These are phyloP conservation scores for Omphalotus guepiniiformis DNA, from an alignment of 768 basidiomycete species.

Conservation along the genomic window DNA sequence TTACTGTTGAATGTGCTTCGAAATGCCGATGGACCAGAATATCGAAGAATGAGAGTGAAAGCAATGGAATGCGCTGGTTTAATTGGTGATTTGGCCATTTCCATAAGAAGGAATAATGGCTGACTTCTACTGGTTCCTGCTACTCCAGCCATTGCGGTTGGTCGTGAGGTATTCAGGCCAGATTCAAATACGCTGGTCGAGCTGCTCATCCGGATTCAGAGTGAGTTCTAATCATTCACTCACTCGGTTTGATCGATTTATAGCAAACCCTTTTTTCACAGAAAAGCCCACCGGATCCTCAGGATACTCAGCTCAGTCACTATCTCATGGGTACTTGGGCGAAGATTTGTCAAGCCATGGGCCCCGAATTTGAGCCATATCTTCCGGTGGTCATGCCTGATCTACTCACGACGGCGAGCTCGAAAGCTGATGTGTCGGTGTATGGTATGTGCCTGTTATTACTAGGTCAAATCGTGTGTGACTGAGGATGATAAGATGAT, in stretches of 20 bases:
- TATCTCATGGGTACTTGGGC: slow-evolving; percentile 88
- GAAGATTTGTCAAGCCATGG: slow-evolving; percentile 82
- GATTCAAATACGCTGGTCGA: slow-evolving; percentile 73
- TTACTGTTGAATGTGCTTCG: slow-evolving; percentile 70
- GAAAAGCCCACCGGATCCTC: slow-evolving; percentile 65
- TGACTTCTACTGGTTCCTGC: background rate
- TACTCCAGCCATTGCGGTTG: slow-evolving; percentile 75
- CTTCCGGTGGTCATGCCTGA: slow-evolving; percentile 82
- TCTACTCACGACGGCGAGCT: slow-evolving; percentile 66
- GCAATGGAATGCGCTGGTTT: slow-evolving; percentile 91
- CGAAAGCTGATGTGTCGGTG: slow-evolving; percentile 76
- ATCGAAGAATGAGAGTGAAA: slow-evolving; percentile 67
- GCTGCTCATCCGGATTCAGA: slow-evolving; percentile 72
- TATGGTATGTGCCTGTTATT: slow-evolving; percentile 44
- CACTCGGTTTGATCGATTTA: background rate
- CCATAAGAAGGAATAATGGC: background rate
- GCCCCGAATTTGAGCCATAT: slow-evolving; percentile 82
- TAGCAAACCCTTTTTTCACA: slow-evolving; percentile 22
- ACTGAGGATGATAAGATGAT: slow-evolving; percentile 34
- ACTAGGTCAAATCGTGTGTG: background rate
- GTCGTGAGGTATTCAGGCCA: slow-evolving; percentile 69
- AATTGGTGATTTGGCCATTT: slow-evolving; percentile 59
- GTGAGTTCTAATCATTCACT: slow-evolving; percentile 31
- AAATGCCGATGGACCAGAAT: slow-evolving; percentile 64
- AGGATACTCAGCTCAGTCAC: slow-evolving; percentile 66